phyloP scores from a whole-genome alignment of 148 eudicot genomes.

The Rhododendron ovatum region DNA sequence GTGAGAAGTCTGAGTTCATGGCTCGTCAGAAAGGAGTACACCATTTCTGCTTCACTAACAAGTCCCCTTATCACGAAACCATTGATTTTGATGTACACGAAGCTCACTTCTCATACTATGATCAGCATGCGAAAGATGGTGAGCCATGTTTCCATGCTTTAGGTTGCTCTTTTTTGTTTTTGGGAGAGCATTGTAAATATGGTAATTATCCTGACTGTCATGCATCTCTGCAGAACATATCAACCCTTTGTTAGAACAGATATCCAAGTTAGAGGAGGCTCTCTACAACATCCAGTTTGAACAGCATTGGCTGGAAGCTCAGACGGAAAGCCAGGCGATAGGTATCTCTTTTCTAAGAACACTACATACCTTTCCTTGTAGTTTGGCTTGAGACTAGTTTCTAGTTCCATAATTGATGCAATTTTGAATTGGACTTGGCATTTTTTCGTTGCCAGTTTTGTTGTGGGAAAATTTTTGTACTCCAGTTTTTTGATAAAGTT shows the following conservation, averaged over 20 bases:
- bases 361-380: background rate
- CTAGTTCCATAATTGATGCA: background rate
- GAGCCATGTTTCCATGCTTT: constrained; percentile 7
- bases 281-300: constrained; percentile 91
- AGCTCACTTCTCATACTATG: constrained; percentile 67
- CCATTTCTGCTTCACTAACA: constrained; percentile 81
- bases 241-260: constrained; percentile 75
- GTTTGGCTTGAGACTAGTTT: background rate
- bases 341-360: constrained; percentile 30
- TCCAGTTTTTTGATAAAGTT: background rate
- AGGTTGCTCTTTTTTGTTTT: background rate
- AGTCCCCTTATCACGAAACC: constrained; percentile 92
- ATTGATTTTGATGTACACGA: constrained; percentile 88
- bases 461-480: background rate
- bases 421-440: background rate
- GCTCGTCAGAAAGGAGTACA: constrained; percentile 73
- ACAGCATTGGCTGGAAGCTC: constrained; percentile 96
- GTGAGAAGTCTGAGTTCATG: constrained; percentile 75
- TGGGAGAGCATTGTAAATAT: background rate
- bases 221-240: constrained; percentile 68
- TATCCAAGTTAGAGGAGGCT: constrained; percentile 79
- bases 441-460: background rate
- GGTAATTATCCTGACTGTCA: background rate
- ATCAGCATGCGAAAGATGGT: constrained; percentile 99
- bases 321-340: constrained; percentile 84